Base-by-base conservation (phyloP, 177 flowering plant species). In the Vitis hybrid region DNA sequence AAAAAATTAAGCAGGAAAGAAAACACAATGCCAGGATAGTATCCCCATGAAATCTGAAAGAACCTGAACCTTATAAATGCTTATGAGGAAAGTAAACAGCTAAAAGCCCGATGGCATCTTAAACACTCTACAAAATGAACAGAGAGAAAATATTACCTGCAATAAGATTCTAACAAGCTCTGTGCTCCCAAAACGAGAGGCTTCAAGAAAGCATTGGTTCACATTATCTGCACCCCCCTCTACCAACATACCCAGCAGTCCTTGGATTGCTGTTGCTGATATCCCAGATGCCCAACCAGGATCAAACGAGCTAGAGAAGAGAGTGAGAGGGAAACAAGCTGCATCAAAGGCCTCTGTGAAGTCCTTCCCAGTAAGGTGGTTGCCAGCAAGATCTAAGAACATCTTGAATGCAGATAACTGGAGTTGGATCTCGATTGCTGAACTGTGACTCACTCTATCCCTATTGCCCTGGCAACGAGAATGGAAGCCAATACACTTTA, bases 261-360 rank as follows among this genome's bases (percentile, higher is more conserved):
- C 97, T 64, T 91, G 95, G 67, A 93, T 86, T 56, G 88, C 92
- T 74, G 92, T 85, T 59, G 94, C 92, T n/a, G 98, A 87, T 66
- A 90, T 83, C 30, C 98, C 98, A 77, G 94, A 85, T 50, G 97
- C 93, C 98, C 98, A 93, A 59, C 96, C 94, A 74, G 96, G 91
- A 80, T 91, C 96, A 77, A 93, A 90, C 5, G 98, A 89, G 68
- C 91, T 89, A 68, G 97, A 92, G 79, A 93, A 93, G 19, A 93
- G 96, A 30, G 96, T 93, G 6, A 93, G 91, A 13, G 98, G 98
- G 71, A 91, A 91, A 74, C 98, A 93, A 66, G 98, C 97, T 4
- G 97, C 97, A 86, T 93, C 98, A 75, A 93, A 93, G 32, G 98
- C 97, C 84, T 93, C 98, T 4, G 97, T 91, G 75, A 91, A 93